Conservation (phyloP, 352 stramenopile species). For the Hyaloperonospora arabidopsidis region DNA sequence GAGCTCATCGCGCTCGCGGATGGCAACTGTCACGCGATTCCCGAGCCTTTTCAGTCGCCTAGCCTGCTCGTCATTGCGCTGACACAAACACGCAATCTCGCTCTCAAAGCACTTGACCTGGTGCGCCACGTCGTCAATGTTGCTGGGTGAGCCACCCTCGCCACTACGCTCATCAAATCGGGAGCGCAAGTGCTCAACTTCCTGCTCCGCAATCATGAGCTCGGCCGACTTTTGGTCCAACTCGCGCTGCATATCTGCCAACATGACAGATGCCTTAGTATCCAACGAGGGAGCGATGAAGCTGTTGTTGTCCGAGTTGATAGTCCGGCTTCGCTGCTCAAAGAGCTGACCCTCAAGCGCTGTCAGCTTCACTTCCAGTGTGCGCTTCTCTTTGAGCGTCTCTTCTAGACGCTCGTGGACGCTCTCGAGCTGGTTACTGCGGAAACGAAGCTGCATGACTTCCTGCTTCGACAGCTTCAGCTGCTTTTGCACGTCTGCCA, state of each 20-base stretch:
- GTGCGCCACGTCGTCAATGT: slow-evolving; percentile 27
- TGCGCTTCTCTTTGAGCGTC: slow-evolving; percentile 70
- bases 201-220: slow-evolving; percentile 39
- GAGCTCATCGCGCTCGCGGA: slow-evolving; percentile 48
- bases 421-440: slow-evolving; percentile 70
- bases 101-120: slow-evolving; percentile 49
- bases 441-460: slow-evolving; percentile 78
- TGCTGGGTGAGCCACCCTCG: not conserved
- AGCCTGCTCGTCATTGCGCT: slow-evolving; percentile 58
- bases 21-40: slow-evolving; percentile 33
- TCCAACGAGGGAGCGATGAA: slow-evolving; percentile 30
- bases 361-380: slow-evolving; percentile 72
- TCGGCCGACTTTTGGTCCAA: slow-evolving; percentile 50
- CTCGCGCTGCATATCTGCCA: slow-evolving; percentile 47
- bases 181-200: slow-evolving; percentile 38
- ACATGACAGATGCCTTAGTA: slow-evolving; percentile 27
- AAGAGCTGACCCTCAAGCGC: slow-evolving; percentile 70
- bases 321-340: slow-evolving; percentile 60
- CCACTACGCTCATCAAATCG: slow-evolving; percentile 9
- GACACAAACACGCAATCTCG: slow-evolving; percentile 36
- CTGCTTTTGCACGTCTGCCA: slow-evolving; percentile 62
- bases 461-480: slow-evolving; percentile 72
- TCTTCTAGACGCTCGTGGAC: slow-evolving; percentile 62
- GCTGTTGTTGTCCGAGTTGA: slow-evolving; percentile 42
- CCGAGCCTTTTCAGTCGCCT: slow-evolving; percentile 43